Evolutionary conservation across 2,329 filamentous ascomycete genomes (phyloP).

Genomic region (Septoria petroselini): DNA sequence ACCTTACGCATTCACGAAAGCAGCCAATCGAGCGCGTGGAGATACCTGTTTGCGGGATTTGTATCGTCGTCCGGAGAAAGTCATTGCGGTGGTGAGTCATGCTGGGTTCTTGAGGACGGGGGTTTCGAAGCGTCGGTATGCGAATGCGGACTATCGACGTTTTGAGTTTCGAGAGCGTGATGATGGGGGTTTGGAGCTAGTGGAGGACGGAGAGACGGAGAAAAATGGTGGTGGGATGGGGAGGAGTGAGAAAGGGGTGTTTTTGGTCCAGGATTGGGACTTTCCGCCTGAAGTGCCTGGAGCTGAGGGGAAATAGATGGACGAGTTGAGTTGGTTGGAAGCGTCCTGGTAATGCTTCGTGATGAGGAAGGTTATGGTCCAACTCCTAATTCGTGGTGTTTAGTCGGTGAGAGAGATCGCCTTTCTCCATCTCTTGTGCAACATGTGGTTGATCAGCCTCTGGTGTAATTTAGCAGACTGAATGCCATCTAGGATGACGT

Average conservation of each 20-base stretch:
- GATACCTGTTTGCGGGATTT: slow-evolving; percentile 52
- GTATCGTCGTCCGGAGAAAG: slow-evolving; percentile 55
- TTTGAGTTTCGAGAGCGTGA: slow-evolving; percentile 18
- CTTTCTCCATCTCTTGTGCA: too few relatives aligned
- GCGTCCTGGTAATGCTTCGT: too few relatives aligned
- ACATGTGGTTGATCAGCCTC: too few relatives aligned
- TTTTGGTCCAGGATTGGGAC: slow-evolving; percentile 22
- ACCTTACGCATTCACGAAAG: slow-evolving; percentile 54
- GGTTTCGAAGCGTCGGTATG: slow-evolving; percentile 19
- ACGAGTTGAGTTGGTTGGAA: too few relatives aligned
- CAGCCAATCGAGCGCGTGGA: slow-evolving; percentile 56
- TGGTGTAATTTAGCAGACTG: too few relatives aligned
- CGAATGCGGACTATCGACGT: slow-evolving; percentile 26
- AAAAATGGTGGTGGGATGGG: slow-evolving; percentile 21
- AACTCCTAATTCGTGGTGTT: too few relatives aligned
- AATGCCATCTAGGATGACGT: too few relatives aligned
- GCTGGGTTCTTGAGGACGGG: slow-evolving; percentile 24
- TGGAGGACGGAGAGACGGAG: slow-evolving; percentile 21
- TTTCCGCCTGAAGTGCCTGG: too few relatives aligned
- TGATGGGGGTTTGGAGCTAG: slow-evolving; percentile 13
- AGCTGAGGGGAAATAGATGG: too few relatives aligned
- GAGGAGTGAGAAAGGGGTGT: slow-evolving; percentile 25
- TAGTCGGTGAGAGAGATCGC: too few relatives aligned
- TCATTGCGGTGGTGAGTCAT: slow-evolving; percentile 57
- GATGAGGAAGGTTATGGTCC: too few relatives aligned